These are phyloP conservation scores for Rhodomyrtus psidioides DNA, from an alignment of 441 rosid genomes.

Conservation along the genomic window DNA sequence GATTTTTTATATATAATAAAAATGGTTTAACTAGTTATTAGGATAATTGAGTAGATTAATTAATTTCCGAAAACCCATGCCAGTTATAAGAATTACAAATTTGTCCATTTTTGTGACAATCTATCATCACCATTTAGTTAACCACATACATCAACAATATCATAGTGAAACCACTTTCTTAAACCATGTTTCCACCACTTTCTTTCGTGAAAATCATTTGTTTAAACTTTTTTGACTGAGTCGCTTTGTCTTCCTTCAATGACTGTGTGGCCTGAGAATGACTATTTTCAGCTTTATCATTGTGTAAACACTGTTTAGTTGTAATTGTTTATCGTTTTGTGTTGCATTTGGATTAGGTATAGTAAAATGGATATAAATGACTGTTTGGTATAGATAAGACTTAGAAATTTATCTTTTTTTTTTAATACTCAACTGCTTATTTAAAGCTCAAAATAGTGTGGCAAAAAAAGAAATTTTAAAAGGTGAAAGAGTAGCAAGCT, in stretches of 20 bases:
- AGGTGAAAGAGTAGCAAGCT: background rate
- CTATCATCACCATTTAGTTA: background rate
- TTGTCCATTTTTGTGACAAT: background rate
- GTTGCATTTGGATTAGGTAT: too few species aligned
- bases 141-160: background rate
- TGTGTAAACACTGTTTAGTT: too few species aligned
- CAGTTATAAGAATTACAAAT: too few species aligned
- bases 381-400: background rate
- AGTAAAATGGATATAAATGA: background rate
- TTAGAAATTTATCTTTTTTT: too few species aligned
- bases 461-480: background rate
- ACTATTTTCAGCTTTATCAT: too few species aligned
- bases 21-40: background rate
- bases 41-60: background rate
- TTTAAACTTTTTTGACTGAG: background rate
- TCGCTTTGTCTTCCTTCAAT: background rate
- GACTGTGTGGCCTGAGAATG: background rate
- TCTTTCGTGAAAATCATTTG: background rate
- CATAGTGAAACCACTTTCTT: background rate
- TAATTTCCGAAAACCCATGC: background rate
- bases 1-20: background rate
- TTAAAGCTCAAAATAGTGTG: background rate
- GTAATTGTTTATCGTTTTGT: too few species aligned
- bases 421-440: background rate
- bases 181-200: background rate